Evolutionary conservation across 2,329 filamentous ascomycete species (phyloP), one percentile per base, ranked within the genome.

Genomic region (Beauveria scarabaeidicola): DNA sequence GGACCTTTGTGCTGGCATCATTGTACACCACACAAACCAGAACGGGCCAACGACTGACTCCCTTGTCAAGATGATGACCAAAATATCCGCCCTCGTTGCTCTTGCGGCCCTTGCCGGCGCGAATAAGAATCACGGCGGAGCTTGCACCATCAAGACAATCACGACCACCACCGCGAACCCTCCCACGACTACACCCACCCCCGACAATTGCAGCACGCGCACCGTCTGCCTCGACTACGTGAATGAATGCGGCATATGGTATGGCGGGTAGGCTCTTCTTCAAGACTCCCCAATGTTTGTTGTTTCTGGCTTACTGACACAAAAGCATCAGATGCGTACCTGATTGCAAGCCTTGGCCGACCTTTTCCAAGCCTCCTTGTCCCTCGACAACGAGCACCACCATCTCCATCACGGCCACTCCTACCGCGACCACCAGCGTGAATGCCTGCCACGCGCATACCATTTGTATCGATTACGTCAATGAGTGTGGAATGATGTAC

Each of bases 211-310:
- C 61, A 64, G 53, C 32, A 64, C 62, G 4, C 66, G 65, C 4
- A 69, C 60, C 13, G 41, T 69, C 23, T 71, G 67, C 52, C 57
- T 64, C 25, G 65, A 69, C 57, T 52, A 36, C 0, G 55, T 67
- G 38, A 66, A 70, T 50, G 38, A 63, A 21, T 70, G 68, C 48
- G 67, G 66, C 32, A 64, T 66, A 2, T 52, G 38, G 15, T 69
- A 66, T 27, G 64, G 65, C 40, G 66, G 55, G 67, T 68, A 58
- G 59, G 66, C 61, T 43, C 6, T 38, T 10, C 36, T 9, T 3
- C n/a, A 25, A 17, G 52, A 19, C 32, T 4, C 19, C 10, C 11
- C 17, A 9, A 23, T 9, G 7, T 9, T 36, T 29, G 38, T 3
- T 13, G 5, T 25, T 43, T 6, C 13, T 19, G 9, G 6, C 10